Conservation (phyloP, 257 asterid genomes). For the Rauvolfia tetraphylla region DNA sequence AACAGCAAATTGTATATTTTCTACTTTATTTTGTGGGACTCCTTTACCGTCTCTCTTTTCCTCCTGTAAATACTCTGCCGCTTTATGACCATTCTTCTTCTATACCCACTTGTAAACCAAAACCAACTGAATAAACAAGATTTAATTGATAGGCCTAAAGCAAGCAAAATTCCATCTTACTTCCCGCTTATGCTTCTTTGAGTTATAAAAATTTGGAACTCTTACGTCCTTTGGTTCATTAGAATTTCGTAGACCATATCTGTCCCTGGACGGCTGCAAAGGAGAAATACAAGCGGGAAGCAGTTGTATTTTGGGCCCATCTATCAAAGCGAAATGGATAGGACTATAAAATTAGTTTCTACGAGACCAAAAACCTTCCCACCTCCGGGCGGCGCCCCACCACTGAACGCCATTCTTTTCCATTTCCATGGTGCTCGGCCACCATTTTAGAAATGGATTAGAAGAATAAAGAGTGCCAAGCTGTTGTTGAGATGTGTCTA, state of each 20-base stretch:
- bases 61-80: background rate
- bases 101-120: no score
- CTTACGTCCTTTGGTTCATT: background rate
- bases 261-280: constrained; percentile 25
- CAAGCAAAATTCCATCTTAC: constrained; percentile 2
- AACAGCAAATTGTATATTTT: background rate
- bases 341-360: background rate
- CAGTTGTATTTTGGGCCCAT: constrained; percentile 29
- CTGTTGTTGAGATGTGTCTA: no score
- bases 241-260: constrained; percentile 18
- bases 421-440: background rate
- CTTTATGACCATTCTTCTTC: background rate
- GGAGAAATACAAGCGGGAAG: background rate
- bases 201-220: background rate
- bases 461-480: no score
- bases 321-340: constrained; percentile 11
- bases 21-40: constrained; percentile 14
- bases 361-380: background rate
- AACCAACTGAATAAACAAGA: background rate
- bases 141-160: background rate
- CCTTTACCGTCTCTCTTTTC: background rate
- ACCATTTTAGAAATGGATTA: background rate
- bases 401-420: background rate
- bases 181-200: constrained; percentile 8
- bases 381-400: constrained; percentile 24